Base-by-base conservation (phyloP, 2,329 filamentous ascomycete genomes). In the Colletotrichum costaricense region DNA sequence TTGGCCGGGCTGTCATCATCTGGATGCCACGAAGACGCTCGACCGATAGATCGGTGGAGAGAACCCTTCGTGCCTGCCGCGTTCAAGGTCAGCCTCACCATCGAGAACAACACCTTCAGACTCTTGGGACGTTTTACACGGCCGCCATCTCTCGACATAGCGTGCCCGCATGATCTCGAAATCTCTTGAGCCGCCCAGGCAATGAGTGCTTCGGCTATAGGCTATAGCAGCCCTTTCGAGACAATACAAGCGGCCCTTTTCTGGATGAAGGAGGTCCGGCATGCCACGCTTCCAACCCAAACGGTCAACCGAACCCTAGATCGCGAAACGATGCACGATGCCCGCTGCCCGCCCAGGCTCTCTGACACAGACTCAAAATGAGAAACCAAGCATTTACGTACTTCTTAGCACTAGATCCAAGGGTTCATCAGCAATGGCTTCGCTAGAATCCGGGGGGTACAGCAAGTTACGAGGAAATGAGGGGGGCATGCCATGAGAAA, bases 301-400 rank as follows among this genome's bases (percentile, higher is more conserved):
- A 73, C 70, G 46, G 55, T 69, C 59, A 59, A 73, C 59, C 46
- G 60, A 73, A 73, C 66, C 69, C 60, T 73, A 56, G 60, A 56
- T 57, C 55, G 12, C 56, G 67, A 38, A 46, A 58, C 42, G 24
- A 69, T 72, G 65, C 59, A 69, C 38, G 28, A 69, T 64, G 42
- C 30, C 52, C 56, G 28, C 35, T 63, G 56, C 56, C 57, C 54
- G 65, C 58, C 54, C 46, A 14, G 24, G 38, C 60, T 52, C 52
- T 22, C 24, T 24, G 8, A 33, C 69, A 64, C 69, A 63, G 42
- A 60, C 66, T 46, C 66, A 38, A 58, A 58, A 26, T 35, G 33
- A 64, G 35, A 22, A 56, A 33, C 26, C 26, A 12, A 42, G 7
- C n/a, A 49, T 11, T 33, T 33, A 33, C 19, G 6, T 16, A 52